Evolutionary conservation across 129 eudicot genomes (phyloP), one percentile per base, ranked within the genome.

Genomic region (Flaveria linearis): DNA sequence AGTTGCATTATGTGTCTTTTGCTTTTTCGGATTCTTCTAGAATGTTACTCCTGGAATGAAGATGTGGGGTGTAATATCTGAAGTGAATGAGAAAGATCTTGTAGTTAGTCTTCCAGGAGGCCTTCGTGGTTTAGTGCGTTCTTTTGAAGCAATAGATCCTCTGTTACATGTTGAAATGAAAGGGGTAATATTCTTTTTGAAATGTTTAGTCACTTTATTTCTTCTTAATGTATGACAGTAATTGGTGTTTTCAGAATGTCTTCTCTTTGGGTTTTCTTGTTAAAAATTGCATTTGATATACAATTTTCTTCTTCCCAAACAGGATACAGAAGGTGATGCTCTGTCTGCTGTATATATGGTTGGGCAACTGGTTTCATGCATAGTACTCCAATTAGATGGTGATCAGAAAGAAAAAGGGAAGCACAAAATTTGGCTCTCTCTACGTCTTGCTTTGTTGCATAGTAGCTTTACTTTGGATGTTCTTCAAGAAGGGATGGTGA

Each of bases 101-200:
- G 96, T 85, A 41, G 91, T 94, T 72, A 87, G 91, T 83, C 96
- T 94, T 76, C 97, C 98, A 76, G 98, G 98, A 30, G 98, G 98
- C 36, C 82, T 94, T 61, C 92, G 98, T 58, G 98, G 98, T 63
- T 75, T 94, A 75, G 96, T 91, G 77, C 97, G 88, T 61, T 85
- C 97, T 36, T 65, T 46, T 55, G 98, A 94, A 61, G 98, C 98
- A 60, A 80, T 88, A 68, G 97, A 88, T 82, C 80, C 85, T 55
- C 67, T 85, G 69, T 63, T 68, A 56, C 81, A 84, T 70, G 82
- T 78, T 72, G 82, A 76, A 73, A 65, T 68, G 45, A 80, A 73
- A 74, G 83, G 51, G 90, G 86, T 90, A 77, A 4, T 53, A 22
- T 75, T 3, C 67, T 77, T 73, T 17, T 66, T 9, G 20, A 70